Evolutionary conservation across 1,284 basidiomycete species (phyloP), one percentile per base, ranked within the genome.

Genomic region (Stereum hirsutum): DNA sequence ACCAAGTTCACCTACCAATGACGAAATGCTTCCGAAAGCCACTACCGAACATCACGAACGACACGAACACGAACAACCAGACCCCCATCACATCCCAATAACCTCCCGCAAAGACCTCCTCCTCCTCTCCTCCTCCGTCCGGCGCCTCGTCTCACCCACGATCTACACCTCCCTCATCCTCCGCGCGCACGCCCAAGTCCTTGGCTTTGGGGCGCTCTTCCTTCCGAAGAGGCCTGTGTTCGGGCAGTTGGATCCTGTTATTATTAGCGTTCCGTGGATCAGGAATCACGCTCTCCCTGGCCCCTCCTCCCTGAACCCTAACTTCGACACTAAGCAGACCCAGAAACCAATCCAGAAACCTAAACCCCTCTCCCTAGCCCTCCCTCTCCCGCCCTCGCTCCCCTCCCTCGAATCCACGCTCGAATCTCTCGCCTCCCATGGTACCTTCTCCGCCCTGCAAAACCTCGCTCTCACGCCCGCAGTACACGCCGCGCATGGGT

Each of bases 81-180:
- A n/a, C n/a, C n/a, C n/a, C n/a, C n/a, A n/a, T n/a, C n/a, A n/a
- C n/a, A n/a, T n/a, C n/a, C n/a, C 11, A 32, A 41, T 30, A 39
- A 40, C 6, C 40, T 51, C 17, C 51, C n/a, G n/a, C 11, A 32
- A 41, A 30, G 36, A 40, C 6, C 40, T 51, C 17, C 51, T 49
- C 43, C 49, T 51, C 28, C 49, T 51, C 15, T 51, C 50, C 23
- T 48, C 42, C 25, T 46, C 50, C 11, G 49, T 51, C 10, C 50
- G 49, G 24, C 50, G 50, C 7, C 36, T 49, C 15, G 42, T 51
- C 20, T 41, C 48, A 14, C 46, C 50, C 6, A 44, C 40, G 1
- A 33, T 51, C 8, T 51, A 51, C 33, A 32, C 45, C 33, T 50
- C 43, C 40, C 42, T 51, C 14, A 33, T 51, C 28, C 46, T 51